A percentile compares a stretch with the other conserved stretches of the same genome.
These are phyloP conservation scores for Botrytis paeoniae DNA, from an alignment of 2,329 filamentous ascomycete genomes.

Conservation along the genomic window DNA sequence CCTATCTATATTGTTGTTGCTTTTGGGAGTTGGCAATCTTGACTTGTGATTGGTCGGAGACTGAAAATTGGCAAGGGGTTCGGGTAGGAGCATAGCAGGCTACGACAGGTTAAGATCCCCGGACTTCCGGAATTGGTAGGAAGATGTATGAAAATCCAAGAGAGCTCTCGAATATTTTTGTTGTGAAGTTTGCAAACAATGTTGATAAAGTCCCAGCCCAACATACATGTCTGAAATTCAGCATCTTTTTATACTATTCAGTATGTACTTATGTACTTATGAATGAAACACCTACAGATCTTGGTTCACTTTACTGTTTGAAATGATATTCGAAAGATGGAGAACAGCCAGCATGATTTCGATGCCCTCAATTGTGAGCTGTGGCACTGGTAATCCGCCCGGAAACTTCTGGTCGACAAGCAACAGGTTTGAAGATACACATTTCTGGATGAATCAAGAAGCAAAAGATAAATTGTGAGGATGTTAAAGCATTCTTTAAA, in stretches of 20 bases:
- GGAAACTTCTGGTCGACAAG: neutral
- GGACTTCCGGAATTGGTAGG: neutral
- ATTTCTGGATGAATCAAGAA: neutral
- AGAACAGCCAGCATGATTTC: neutral
- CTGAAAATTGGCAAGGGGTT: neutral
- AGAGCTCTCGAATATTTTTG: neutral
- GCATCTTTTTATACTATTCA: neutral
- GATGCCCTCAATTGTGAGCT: neutral
- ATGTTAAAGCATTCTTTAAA: neutral
- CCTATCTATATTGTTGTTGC: neutral
- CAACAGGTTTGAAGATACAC: neutral
- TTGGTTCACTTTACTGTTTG: neutral
- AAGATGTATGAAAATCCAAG: neutral
- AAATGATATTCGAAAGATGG: neutral
- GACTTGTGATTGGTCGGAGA: neutral
- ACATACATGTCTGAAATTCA: neutral
- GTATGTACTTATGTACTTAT: neutral
- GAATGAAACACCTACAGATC: too few species aligned
- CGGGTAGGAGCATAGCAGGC: neutral
- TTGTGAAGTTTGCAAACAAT: neutral
- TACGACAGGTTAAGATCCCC: neutral
- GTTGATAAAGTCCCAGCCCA: neutral
- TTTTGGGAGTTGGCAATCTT: neutral
- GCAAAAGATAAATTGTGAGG: rapidly evolving
- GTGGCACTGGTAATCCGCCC: too few species aligned